Evolutionary conservation across 2,329 filamentous ascomycete species (phyloP).

Genomic region (Calonectria pteridis): DNA sequence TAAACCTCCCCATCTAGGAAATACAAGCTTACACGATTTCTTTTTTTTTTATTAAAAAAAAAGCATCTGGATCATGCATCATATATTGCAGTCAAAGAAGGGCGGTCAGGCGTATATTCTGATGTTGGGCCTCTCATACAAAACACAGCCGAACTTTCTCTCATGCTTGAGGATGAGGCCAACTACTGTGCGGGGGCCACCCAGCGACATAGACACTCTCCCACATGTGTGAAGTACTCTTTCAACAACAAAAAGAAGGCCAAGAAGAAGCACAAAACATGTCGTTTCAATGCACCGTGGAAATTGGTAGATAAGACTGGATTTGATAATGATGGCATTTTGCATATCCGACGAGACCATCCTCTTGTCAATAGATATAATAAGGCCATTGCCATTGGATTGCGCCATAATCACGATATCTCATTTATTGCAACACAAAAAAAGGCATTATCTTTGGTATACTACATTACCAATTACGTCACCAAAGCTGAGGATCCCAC

Average conservation of each 20-base stretch:
- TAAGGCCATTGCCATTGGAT: not conserved
- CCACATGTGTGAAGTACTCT: conserved; percentile 17
- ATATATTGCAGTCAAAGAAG: not conserved
- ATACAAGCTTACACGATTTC: not conserved
- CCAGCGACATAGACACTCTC: not conserved
- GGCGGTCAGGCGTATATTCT: not conserved
- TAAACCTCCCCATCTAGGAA: not conserved
- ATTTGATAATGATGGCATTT: not conserved
- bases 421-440: conserved; percentile 18
- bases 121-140: not conserved
- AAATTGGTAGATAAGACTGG: not conserved
- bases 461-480: conserved; percentile 10
- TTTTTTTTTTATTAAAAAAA: not conserved
- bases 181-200: conserved; percentile 1
- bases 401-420: conserved; percentile 16
- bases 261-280: not conserved
- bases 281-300: not conserved
- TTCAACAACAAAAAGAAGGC: not conserved
- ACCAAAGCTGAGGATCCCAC: not conserved
- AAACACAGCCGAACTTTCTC: not conserved
- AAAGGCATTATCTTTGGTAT: conserved; percentile 14
- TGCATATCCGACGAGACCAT: not conserved
- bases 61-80: no score
- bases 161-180: conserved; percentile 15
- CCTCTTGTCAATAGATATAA: conserved; percentile 9